A percentile compares a stretch with the other conserved stretches of the same genome.
phyloP scores from a whole-genome alignment of 2,329 filamentous ascomycete species.

The Diaporthe nobilis region DNA sequence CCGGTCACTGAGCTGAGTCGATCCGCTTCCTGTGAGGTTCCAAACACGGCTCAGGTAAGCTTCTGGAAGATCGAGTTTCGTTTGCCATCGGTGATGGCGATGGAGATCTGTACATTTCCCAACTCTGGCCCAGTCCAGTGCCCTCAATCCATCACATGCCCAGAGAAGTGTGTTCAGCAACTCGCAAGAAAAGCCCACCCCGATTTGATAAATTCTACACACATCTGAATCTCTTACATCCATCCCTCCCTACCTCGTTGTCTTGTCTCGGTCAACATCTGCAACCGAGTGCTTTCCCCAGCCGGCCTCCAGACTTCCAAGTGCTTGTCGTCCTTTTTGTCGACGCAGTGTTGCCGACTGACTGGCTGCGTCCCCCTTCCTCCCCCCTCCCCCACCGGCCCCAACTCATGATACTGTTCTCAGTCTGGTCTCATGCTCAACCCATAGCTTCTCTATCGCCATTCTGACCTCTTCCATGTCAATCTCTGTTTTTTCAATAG shows the following conservation, averaged over 20 bases:
- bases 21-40: not conserved
- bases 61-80: conserved; percentile 32
- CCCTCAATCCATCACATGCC: conserved; percentile 11
- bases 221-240: not conserved
- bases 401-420: conserved; percentile 51
- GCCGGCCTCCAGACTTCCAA: not conserved
- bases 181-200: conserved; percentile 7
- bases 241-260: not conserved
- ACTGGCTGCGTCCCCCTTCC: not conserved
- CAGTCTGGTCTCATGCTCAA: conserved; percentile 55
- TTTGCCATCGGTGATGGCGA: conserved; percentile 17
- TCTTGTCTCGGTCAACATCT: not conserved
- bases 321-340: not conserved
- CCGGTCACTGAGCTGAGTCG: conserved; percentile 2
- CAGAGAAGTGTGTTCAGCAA: not conserved
- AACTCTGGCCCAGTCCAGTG: not conserved
- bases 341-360: not conserved
- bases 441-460: conserved; percentile 68
- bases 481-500: conserved; percentile 78
- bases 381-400: not conserved
- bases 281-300: not conserved
- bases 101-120: conserved; percentile 30
- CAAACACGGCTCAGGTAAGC: conserved; percentile 24
- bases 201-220: conserved; percentile 18
- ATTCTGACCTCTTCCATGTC: conserved; percentile 77